Base-by-base conservation (phyloP, 2,329 filamentous ascomycete genomes). In the Botrytis porri region DNA sequence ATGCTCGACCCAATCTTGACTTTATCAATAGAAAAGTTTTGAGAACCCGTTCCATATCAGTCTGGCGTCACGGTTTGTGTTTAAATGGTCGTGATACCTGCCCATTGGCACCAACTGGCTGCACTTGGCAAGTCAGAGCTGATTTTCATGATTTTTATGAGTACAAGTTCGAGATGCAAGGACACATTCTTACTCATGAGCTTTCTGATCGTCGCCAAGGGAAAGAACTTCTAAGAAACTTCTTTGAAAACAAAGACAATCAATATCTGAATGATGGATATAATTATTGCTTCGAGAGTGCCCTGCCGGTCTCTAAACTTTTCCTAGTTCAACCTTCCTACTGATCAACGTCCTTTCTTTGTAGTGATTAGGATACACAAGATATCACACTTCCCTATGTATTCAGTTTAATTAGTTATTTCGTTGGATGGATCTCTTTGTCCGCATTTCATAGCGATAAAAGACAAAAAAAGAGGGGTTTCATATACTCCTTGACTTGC, bases 201-300 rank as follows among this genome's bases (percentile, higher is more conserved):
- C 25, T 39, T 62, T 62, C 14, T 18, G 25, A 41, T 29, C 22
- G 35, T 1, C 25, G 18, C 12, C 14, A 9, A 18, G 25, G 1
- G 29, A 5, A 0, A 2, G 35, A 41, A 4, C 25, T 29, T 18
- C 0, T 41, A 2, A 16, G 7, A 4, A 8, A 1, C 22, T 29
- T 41, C 37, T 29, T 62, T 1, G 0, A 0, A 16, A 3, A 6
- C 9, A 0, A 5, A 8, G 1, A 6, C 0, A 4, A 1, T 8
- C 1, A 0, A 25, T 29, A 4, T 0, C 14, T 62, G 25, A 25
- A 29, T 25, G 1, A 10, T 9, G 37, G 37, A 2, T n/a, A n/a
- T n/a, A n/a, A n/a, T 6, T 37, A 2, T 3, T 35, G 18, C 22
- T 61, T 37, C 32, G 8, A 35, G 16, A 35, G 20, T 60, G 9